These are phyloP conservation scores for Pythium periplocum DNA, from an alignment of 352 stramenopile genomes.

Conservation along the genomic window DNA sequence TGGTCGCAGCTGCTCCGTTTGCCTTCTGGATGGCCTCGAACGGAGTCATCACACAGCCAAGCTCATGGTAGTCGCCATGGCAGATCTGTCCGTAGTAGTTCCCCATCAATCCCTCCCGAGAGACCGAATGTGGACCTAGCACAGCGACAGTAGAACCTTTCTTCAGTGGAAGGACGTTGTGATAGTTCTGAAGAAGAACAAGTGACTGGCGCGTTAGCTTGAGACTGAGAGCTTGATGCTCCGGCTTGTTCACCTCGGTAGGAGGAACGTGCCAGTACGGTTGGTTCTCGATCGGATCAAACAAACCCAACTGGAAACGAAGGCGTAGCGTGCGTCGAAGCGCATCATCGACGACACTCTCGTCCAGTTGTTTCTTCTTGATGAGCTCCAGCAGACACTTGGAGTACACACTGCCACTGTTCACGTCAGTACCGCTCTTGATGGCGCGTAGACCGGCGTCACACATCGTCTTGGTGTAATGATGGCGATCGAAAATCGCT, in stretches of 20 bases:
- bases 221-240: constrained; percentile 57
- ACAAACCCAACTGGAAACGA: constrained; percentile 89
- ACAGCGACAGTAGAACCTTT: constrained; percentile 53
- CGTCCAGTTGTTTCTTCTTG: constrained; percentile 34
- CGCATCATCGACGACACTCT: constrained; percentile 53
- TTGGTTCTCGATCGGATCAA: constrained; percentile 83
- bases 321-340: constrained; percentile 72
- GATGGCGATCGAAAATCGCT: constrained; percentile 67
- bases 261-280: constrained; percentile 72
- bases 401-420: constrained; percentile 81
- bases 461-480: constrained; percentile 76
- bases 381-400: constrained; percentile 65
- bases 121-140: constrained; percentile 74
- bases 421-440: constrained; percentile 81
- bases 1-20: constrained; percentile 39
- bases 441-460: constrained; percentile 56
- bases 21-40: constrained; percentile 52
- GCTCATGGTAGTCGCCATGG: constrained; percentile 60
- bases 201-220: constrained; percentile 83
- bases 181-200: constrained; percentile 92
- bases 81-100: constrained; percentile 88
- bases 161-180: constrained; percentile 65
- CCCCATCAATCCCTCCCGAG: constrained; percentile 55
- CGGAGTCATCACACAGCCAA: constrained; percentile 64
- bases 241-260: constrained; percentile 65